Conservation (phyloP, 106 monocot genomes). For the Cymbidium sinense region DNA sequence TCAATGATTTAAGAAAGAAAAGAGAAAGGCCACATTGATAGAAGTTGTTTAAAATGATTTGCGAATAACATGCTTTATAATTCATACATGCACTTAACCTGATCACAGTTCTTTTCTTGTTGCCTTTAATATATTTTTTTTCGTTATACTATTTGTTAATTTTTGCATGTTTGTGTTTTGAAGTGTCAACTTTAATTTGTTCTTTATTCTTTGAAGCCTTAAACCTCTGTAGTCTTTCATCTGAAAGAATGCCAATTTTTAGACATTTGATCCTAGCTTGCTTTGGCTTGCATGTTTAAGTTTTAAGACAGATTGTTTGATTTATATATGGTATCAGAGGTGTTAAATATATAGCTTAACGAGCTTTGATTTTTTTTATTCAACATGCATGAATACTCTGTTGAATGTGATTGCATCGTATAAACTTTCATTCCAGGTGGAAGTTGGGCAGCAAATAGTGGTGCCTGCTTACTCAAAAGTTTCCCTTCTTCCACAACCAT, state of each 20-base stretch:
- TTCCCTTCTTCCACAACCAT: conserved; percentile 86
- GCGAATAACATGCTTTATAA: not conserved
- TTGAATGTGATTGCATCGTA: not conserved
- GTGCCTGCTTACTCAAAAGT: conserved; percentile 90
- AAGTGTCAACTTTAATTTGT: not conserved
- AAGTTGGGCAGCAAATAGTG: conserved; percentile 71
- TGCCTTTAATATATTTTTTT: not conserved
- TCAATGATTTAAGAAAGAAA: too few species aligned
- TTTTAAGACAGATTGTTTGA: not conserved
- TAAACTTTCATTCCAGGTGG: conserved; percentile 40
- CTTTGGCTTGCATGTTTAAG: not conserved
- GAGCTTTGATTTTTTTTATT: not conserved
- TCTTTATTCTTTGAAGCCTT: not conserved
- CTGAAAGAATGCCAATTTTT: not conserved
- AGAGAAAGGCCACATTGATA: too few species aligned
- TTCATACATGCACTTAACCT: not conserved
- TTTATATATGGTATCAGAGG: not conserved
- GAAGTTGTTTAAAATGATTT: not conserved
- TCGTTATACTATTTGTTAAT: not conserved
- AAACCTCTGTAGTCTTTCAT: not conserved
- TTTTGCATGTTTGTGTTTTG: not conserved
- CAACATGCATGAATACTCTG: not conserved
- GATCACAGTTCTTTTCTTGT: not conserved
- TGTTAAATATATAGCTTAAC: not conserved
- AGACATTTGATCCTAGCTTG: not conserved